Base-by-base conservation (phyloP, 2,329 filamentous ascomycete genomes). In the Phyllosticta citriasiana region DNA sequence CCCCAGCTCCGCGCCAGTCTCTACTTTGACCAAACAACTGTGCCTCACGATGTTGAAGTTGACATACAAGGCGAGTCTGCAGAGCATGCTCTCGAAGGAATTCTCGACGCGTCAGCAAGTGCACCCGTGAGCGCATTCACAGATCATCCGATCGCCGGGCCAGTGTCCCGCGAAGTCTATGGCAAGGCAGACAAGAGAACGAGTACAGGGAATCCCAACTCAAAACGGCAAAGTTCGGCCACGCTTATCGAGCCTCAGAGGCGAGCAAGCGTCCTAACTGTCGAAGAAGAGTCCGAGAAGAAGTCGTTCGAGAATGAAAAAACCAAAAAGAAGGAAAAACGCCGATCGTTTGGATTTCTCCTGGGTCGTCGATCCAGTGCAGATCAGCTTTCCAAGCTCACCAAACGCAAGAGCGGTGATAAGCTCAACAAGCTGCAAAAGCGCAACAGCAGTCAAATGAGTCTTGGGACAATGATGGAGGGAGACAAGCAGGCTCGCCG, bases 91-190 rank as follows among this genome's bases (percentile, higher is more conserved):
- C 82, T 99, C 7, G 92, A 99, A 66, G 92, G 86, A 71, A 95
- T 99, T 59, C 81, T 99, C 7, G 88, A 96, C 70, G 94, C 93
- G 7, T 94, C 93, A 2, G 89, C 90, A 2, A 84, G 82, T 63
- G 93, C 94, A 0, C 94, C 94, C 1, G 91, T 96, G 30, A 90
- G 82, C 66, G 93, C 92, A 26, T 97, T 97, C 68, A 96, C 89
- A 0, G 91, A 97, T 69, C 91, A 97, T 72, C 84, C 87, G 0
- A 91, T 89, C 69, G 88, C 87, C 27, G 91, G 91, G 4, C 84
- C 85, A 64, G 79, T 91, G 10, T 88, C 91, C 25, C 73, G 82
- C 4, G 88, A 93, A 67, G 83, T 92, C 0, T 95, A 94, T 69
- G 88, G 88, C 12, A 70, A 62, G 66, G 73, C 69, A 61, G 67